Percentiles rank a stretch among this genome's conserved stretches.
Evolutionary conservation across 805 yeast genomes (phyloP).

Genomic region (Blastobotrys attinorum): DNA sequence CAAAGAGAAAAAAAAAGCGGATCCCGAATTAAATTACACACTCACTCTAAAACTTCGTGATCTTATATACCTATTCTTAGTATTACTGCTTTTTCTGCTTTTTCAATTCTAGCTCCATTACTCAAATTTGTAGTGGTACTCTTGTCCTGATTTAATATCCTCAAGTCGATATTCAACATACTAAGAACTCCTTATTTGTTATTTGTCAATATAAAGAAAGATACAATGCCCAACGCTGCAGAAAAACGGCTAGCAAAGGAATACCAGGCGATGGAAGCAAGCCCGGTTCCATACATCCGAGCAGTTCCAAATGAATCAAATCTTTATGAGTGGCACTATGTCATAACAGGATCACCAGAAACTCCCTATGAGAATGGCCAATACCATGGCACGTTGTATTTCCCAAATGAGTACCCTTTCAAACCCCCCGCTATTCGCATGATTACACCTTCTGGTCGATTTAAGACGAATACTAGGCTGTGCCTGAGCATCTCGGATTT

Average conservation of each 20-base stretch:
- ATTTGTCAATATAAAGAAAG: too few relatives aligned
- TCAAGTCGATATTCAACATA: too few relatives aligned
- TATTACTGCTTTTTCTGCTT: too few relatives aligned
- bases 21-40: too few relatives aligned
- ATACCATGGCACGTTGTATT: conserved; percentile 75
- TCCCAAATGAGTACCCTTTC: conserved; percentile 82
- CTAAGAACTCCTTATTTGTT: too few relatives aligned
- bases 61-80: too few relatives aligned
- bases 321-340: conserved; percentile 75
- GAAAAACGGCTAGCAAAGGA: conserved; percentile 53
- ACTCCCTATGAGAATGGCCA: conserved; percentile 83
- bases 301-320: conserved; percentile 86
- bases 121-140: too few relatives aligned
- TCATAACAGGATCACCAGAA: conserved; percentile 84
- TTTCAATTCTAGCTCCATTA: too few relatives aligned
- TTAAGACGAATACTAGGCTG: conserved; percentile 68
- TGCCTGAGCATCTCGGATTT: conserved; percentile 89
- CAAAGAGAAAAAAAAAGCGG: too few relatives aligned
- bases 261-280: conserved; percentile 64
- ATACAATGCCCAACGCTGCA: background rate
- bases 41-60: too few relatives aligned
- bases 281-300: conserved; percentile 75
- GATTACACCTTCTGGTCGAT: conserved; percentile 69
- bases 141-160: too few relatives aligned
- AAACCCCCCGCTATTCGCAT: conserved; percentile 81